A percentile compares a stretch with the other conserved stretches of the same genome.
phyloP scores from a whole-genome alignment of 2,329 filamentous ascomycete genomes.

The Talaromyces sp. region DNA sequence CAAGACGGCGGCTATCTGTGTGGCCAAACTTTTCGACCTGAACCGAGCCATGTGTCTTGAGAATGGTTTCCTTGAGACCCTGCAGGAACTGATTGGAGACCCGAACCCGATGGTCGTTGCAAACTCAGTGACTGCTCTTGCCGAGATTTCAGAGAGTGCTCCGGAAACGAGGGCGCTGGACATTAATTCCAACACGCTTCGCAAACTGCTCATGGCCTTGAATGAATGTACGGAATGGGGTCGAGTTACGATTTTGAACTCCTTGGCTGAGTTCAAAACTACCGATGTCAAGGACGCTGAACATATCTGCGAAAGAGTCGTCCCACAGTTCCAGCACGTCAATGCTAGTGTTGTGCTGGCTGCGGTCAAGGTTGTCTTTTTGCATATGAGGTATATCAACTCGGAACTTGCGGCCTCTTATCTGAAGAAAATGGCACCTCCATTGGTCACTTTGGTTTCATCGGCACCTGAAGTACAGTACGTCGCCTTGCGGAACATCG shows the following conservation, averaged over 20 bases:
- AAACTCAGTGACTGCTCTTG: conserved; percentile 90
- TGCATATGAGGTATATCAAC: conserved; percentile 86
- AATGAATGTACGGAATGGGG: conserved; percentile 99
- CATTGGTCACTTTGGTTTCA: conserved; percentile 88
- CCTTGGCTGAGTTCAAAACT: conserved; percentile 82
- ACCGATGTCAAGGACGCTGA: conserved; percentile 92
- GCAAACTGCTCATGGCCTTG: conserved; percentile 93
- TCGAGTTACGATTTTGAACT: conserved; percentile 86
- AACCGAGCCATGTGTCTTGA: conserved; percentile 91
- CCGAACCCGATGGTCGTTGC: conserved; percentile 99
- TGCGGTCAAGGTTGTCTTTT: conserved; percentile 96
- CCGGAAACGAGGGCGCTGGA: conserved; percentile 86
- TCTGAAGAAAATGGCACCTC: conserved; percentile 97
- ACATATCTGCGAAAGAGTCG: conserved; percentile 94
- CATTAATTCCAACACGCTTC: conserved; percentile 77
- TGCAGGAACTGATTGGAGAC: conserved; percentile 95
- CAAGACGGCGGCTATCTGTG: conserved; percentile 96
- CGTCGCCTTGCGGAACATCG: conserved; percentile 92
- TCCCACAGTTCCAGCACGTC: conserved; percentile 96
- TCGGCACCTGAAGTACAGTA: conserved; percentile 97
- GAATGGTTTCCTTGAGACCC: conserved; percentile 88
- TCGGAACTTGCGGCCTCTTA: conserved; percentile 79
- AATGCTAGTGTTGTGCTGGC: conserved; percentile 95
- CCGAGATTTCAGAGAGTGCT: conserved; percentile 85
- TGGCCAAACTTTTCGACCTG: conserved; percentile 95